phyloP scores from a whole-genome alignment of 371 early-diverging fungal genomes.

The Mucor saturninus region DNA sequence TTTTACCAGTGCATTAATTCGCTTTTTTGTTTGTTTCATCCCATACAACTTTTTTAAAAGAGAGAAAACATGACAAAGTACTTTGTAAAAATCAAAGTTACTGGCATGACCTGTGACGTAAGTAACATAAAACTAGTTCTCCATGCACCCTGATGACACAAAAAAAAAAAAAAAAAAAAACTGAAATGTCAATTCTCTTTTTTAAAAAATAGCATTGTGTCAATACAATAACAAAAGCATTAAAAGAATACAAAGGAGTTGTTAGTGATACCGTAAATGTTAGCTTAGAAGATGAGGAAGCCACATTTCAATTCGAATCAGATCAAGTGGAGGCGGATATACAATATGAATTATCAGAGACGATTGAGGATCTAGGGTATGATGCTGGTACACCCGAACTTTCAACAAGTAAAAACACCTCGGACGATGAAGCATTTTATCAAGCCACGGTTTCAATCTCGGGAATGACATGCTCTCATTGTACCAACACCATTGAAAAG shows the following conservation, averaged over 20 bases:
- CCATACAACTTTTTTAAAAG: background rate
- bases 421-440: background rate
- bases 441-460: constrained; percentile 40
- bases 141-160: background rate
- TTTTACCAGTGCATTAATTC: constrained; percentile 6
- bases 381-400: constrained; percentile 20
- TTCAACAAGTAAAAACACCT: background rate
- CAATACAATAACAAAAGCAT: constrained; percentile 57
- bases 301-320: constrained; percentile 18
- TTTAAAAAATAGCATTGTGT: constrained; percentile 65
- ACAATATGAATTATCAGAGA: constrained; percentile 17
- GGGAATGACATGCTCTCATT: constrained; percentile 90
- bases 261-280: constrained; percentile 22
- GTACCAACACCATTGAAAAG: constrained; percentile 74
- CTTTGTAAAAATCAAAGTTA: constrained; percentile 19
- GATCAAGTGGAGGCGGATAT: constrained; percentile 9
- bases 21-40: constrained; percentile 2
- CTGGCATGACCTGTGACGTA: constrained; percentile 48
- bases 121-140: background rate
- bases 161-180: too few species aligned
- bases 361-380: constrained; percentile 44
- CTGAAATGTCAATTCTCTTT: too few species aligned
- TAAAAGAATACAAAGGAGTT: constrained; percentile 27
- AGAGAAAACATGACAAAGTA: constrained; percentile 13
- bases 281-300: constrained; percentile 30